Conservation (phyloP, 768 basidiomycete species). For the Saitozyma sp. region DNA sequence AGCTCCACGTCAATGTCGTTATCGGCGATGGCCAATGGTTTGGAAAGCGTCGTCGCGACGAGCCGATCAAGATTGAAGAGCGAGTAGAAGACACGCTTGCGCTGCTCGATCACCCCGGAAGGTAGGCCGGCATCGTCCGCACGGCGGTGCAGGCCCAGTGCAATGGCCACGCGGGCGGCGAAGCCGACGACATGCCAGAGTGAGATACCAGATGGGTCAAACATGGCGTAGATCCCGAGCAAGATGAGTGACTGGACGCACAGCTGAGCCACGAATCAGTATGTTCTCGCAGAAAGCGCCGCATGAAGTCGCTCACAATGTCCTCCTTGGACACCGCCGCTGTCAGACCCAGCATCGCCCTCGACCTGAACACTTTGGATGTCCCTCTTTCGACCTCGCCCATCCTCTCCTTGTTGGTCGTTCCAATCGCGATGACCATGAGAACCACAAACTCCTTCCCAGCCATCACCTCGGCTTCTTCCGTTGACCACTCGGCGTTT, state of each 20-base stretch:
- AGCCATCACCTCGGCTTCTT: background rate
- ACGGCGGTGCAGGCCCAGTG: slow-evolving; percentile 27
- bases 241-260: slow-evolving; percentile 29
- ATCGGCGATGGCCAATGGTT: slow-evolving; percentile 31
- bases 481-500: background rate
- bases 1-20: slow-evolving; percentile 19
- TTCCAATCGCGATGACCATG: slow-evolving; percentile 37
- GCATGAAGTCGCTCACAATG: slow-evolving; percentile 21
- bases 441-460: slow-evolving; percentile 34
- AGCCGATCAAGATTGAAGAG: slow-evolving; percentile 36
- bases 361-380: slow-evolving; percentile 11
- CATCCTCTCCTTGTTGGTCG: slow-evolving; percentile 18
- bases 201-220: slow-evolving; percentile 24
- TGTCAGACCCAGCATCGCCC: slow-evolving; percentile 18
- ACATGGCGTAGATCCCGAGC: slow-evolving; percentile 29
- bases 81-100: slow-evolving; percentile 29
- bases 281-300: background rate
- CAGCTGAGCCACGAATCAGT: slow-evolving; percentile 10
- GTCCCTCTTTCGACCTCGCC: slow-evolving; percentile 21
- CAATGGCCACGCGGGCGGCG: slow-evolving; percentile 26
- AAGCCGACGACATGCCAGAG: slow-evolving; percentile 36
- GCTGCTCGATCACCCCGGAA: slow-evolving; percentile 11
- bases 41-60: slow-evolving; percentile 25
- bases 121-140: slow-evolving; percentile 15
- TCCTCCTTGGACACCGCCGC: slow-evolving; percentile 21